Conservation (phyloP, 441 rosid species). For the Populus tomentosa region DNA sequence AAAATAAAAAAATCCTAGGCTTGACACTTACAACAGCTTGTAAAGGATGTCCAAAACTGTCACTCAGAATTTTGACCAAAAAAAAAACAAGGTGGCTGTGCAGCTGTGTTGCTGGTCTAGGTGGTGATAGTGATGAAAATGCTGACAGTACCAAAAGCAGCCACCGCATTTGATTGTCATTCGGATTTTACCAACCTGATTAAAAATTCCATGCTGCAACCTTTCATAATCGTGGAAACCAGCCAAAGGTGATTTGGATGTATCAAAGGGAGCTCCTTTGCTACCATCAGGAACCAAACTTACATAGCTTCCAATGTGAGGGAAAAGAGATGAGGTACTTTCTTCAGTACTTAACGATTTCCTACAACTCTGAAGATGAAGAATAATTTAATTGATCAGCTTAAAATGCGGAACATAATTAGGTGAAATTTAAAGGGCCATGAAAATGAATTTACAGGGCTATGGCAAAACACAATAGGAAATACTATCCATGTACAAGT, state of each 20-base stretch:
- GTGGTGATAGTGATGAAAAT: not conserved
- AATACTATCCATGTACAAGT: not conserved
- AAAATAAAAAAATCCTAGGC: not conserved
- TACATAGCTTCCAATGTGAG: slow-evolving; percentile 43
- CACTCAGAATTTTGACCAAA: not conserved
- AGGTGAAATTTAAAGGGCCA: not conserved
- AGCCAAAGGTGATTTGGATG: slow-evolving; percentile 63
- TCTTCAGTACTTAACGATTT: slow-evolving; percentile 37
- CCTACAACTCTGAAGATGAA: slow-evolving; percentile 51
- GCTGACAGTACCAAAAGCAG: not conserved
- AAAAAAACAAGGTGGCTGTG: not conserved
- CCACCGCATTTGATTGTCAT: not conserved
- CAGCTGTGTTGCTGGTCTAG: not conserved
- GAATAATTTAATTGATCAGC: slow-evolving; percentile 5
- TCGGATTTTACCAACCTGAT: slow-evolving; percentile 48
- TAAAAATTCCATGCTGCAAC: slow-evolving; percentile 43
- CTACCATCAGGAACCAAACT: slow-evolving; percentile 44
- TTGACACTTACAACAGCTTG: not conserved
- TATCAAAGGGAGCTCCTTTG: slow-evolving; percentile 43
- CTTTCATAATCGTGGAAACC: slow-evolving; percentile 79
- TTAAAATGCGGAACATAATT: not conserved
- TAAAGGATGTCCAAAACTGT: not conserved
- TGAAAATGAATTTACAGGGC: not conserved
- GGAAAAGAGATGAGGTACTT: slow-evolving; percentile 26
- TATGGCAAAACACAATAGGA: not conserved